phyloP scores from a whole-genome alignment of 306 rosid species.

The Quercus bicolor region DNA sequence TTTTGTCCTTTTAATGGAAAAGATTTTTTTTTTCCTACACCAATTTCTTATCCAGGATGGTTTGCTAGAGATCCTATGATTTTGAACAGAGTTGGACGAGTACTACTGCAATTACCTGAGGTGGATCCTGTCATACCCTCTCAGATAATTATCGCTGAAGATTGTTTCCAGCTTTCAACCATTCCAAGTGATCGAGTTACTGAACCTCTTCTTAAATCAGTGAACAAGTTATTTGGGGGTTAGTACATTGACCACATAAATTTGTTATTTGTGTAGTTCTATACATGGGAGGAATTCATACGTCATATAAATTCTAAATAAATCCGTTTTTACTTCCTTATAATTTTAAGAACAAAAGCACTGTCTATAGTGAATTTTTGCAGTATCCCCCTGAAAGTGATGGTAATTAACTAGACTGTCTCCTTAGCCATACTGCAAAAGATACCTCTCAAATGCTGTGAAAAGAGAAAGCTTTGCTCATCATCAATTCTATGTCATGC shows the following conservation, averaged over 20 bases:
- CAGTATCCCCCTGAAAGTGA: no score
- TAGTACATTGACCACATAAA: constrained; percentile 17
- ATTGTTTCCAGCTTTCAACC: constrained; percentile 74
- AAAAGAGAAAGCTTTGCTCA: no score
- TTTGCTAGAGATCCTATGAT: constrained; percentile 73
- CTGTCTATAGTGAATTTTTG: no score
- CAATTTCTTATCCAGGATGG: constrained; percentile 69
- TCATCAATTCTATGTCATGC: no score
- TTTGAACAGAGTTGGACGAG: constrained; percentile 63
- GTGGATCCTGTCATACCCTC: constrained; percentile 44
- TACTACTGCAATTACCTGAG: constrained; percentile 47
- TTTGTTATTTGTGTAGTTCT: background rate
- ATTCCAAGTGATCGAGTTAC: constrained; percentile 44
- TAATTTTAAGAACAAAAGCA: no score
- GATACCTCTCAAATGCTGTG: no score
- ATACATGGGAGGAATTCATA: background rate
- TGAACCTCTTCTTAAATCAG: constrained; percentile 38
- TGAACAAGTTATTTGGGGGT: constrained; percentile 75
- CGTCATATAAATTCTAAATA: background rate
- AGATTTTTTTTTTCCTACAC: constrained; percentile 24
- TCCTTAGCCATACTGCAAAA: no score
- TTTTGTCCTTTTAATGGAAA: background rate
- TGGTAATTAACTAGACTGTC: no score
- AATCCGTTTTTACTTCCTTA: background rate
- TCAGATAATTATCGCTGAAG: constrained; percentile 65